Conservation (phyloP, 148 eudicot species). For the Fagopyrum tataricum region DNA sequence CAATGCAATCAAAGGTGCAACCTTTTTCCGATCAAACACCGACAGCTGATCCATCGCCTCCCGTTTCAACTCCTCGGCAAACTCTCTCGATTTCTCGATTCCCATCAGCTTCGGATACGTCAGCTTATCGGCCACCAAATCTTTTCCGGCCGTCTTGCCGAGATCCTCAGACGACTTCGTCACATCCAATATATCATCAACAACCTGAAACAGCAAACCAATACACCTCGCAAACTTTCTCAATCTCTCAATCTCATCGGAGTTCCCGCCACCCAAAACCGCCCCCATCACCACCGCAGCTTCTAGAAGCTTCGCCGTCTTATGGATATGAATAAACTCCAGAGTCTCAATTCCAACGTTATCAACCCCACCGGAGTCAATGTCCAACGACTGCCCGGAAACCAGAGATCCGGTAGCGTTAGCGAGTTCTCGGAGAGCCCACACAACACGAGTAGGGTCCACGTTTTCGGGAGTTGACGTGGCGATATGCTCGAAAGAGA, state of each 20-base stretch:
- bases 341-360: constrained; percentile 40
- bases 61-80: constrained; percentile 43
- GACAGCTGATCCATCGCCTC: constrained; percentile 47
- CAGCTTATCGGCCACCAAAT: constrained; percentile 55
- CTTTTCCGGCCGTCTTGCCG: constrained; percentile 76
- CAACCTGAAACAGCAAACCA: constrained; percentile 66
- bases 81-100: constrained; percentile 50
- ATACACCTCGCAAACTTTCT: constrained; percentile 51
- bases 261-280: constrained; percentile 45
- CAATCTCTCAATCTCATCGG: constrained; percentile 48
- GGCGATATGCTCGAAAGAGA: constrained; percentile 51
- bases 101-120: constrained; percentile 67
- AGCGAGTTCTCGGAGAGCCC: constrained; percentile 43
- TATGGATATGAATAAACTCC: constrained; percentile 58
- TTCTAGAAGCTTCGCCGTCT: constrained; percentile 57
- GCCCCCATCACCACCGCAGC: constrained; percentile 62
- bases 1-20: constrained; percentile 54
- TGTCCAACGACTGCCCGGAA: constrained; percentile 62
- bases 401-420: constrained; percentile 46
- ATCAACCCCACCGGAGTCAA: constrained; percentile 33
- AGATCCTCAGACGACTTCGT: constrained; percentile 57
- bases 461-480: constrained; percentile 23
- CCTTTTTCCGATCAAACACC: constrained; percentile 45
- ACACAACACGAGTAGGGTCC: constrained; percentile 24
- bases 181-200: constrained; percentile 69